These are phyloP conservation scores for Verticillium longisporum DNA, from an alignment of 2,329 filamentous ascomycete species.

Conservation along the genomic window DNA sequence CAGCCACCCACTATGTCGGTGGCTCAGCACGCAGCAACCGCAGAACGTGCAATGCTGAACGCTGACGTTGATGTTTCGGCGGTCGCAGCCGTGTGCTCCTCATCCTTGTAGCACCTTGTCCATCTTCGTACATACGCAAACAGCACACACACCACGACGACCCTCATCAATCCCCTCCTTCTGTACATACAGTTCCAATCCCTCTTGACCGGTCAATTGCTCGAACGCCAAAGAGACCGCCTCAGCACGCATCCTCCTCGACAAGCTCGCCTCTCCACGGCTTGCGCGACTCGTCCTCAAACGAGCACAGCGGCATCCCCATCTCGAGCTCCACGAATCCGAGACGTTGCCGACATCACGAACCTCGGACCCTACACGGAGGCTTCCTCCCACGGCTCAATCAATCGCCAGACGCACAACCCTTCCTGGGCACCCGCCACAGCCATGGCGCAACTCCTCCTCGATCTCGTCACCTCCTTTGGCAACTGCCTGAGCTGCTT, in stretches of 20 bases:
- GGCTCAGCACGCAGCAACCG: not conserved
- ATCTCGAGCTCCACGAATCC: too few species aligned
- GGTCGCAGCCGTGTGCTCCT: not conserved
- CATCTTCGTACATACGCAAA: not conserved
- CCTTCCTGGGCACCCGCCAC: conserved; percentile 2
- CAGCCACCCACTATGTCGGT: not conserved
- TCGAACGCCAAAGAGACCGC: not conserved
- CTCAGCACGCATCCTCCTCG: not conserved
- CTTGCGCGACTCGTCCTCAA: not conserved
- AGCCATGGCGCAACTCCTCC: conserved; percentile 73
- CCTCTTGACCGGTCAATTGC: not conserved
- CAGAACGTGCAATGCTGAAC: not conserved
- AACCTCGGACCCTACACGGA: not conserved
- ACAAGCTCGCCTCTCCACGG: not conserved
- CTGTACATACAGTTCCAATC: not conserved
- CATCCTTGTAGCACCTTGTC: not conserved
- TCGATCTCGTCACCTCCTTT: conserved; percentile 85
- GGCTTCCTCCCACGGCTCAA: not conserved
- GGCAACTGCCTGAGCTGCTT: conserved; percentile 97
- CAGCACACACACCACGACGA: not conserved
- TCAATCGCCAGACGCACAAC: not conserved
- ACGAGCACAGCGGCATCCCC: not conserved
- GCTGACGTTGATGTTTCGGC: not conserved
- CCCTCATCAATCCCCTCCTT: not conserved
- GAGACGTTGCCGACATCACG: not conserved